Conservation (phyloP, 352 stramenopile genomes). For the Saprolegnia diclina region DNA sequence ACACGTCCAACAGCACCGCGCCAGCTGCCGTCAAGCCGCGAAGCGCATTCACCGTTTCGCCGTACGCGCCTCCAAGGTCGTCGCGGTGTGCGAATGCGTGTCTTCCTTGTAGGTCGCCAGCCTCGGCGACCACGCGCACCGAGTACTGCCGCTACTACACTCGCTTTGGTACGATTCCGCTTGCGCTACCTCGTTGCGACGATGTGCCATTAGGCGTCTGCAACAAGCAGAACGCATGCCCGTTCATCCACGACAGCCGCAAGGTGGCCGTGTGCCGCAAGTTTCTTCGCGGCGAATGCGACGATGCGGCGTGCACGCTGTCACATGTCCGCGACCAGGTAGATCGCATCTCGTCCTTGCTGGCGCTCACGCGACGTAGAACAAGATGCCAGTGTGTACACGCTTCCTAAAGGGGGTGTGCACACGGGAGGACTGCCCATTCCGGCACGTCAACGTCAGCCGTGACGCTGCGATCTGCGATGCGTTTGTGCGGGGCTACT, state of each 20-base stretch:
- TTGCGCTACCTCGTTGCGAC: slow-evolving; percentile 1
- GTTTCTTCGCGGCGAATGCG: slow-evolving; percentile 63
- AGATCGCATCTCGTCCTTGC: slow-evolving; percentile 1
- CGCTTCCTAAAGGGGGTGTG: slow-evolving; percentile 71
- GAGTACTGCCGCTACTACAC: slow-evolving; percentile 82
- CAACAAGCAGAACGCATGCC: slow-evolving; percentile 74
- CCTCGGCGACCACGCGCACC: slow-evolving; percentile 33
- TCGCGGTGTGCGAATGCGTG: too few species aligned
- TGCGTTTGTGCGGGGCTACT: slow-evolving; percentile 65
- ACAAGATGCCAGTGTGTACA: slow-evolving; percentile 50
- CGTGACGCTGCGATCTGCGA: slow-evolving; percentile 51
- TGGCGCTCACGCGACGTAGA: background rate
- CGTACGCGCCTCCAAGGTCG: slow-evolving; percentile 9
- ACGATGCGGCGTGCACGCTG: slow-evolving; percentile 50
- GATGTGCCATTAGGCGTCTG: slow-evolving; percentile 48
- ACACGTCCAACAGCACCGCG: background rate
- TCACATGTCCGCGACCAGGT: slow-evolving; percentile 76
- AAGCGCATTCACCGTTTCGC: background rate
- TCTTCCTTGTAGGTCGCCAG: background rate
- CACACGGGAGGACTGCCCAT: slow-evolving; percentile 67
- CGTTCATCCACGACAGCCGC: slow-evolving; percentile 79
- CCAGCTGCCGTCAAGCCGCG: background rate
- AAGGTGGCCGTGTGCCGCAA: slow-evolving; percentile 75
- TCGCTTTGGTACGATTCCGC: slow-evolving; percentile 51
- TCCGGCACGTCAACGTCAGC: slow-evolving; percentile 79